phyloP scores from a whole-genome alignment of 805 yeast species.

The Dipodascopsis uninucleata region DNA sequence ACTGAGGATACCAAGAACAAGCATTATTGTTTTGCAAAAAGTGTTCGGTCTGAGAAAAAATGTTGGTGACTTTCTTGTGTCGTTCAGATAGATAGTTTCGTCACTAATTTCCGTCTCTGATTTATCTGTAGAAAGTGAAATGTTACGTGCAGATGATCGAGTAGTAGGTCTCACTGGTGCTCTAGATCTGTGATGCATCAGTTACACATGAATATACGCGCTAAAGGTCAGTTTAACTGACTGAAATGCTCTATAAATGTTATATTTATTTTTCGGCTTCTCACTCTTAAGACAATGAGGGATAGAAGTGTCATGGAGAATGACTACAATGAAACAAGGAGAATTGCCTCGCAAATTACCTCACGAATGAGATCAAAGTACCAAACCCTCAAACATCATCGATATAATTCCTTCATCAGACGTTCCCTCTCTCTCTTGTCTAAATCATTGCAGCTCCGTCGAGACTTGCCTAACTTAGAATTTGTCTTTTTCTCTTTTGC shows the following conservation, averaged over 20 bases:
- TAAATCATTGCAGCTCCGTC: too few relatives aligned
- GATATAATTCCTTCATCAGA: conserved; percentile 10
- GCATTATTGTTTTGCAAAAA: conserved; percentile 5
- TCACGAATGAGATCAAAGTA: too few relatives aligned
- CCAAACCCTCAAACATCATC: conserved; percentile 1
- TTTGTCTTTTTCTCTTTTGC: conserved; percentile 1
- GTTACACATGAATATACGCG: too few relatives aligned
- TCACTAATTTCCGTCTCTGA: not conserved
- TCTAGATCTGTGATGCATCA: conserved; percentile 21
- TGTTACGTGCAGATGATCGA: conserved; percentile 2
- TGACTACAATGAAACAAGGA: too few relatives aligned
- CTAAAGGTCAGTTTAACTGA: too few relatives aligned
- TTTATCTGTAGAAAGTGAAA: not conserved
- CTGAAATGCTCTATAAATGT: too few relatives aligned
- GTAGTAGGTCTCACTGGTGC: conserved; percentile 11
- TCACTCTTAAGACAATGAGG: too few relatives aligned
- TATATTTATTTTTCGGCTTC: too few relatives aligned
- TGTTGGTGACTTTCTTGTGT: too few relatives aligned
- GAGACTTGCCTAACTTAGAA: not conserved
- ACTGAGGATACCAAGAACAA: conserved; percentile 1
- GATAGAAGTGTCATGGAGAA: too few relatives aligned
- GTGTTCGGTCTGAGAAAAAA: conserved; percentile 5
- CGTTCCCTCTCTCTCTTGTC: conserved; percentile 11
- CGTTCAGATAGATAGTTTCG: not conserved
- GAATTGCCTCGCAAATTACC: too few relatives aligned